Evolutionary conservation across 1,284 basidiomycete genomes (phyloP).

Genomic region (Sanghuangporus weigelae): DNA sequence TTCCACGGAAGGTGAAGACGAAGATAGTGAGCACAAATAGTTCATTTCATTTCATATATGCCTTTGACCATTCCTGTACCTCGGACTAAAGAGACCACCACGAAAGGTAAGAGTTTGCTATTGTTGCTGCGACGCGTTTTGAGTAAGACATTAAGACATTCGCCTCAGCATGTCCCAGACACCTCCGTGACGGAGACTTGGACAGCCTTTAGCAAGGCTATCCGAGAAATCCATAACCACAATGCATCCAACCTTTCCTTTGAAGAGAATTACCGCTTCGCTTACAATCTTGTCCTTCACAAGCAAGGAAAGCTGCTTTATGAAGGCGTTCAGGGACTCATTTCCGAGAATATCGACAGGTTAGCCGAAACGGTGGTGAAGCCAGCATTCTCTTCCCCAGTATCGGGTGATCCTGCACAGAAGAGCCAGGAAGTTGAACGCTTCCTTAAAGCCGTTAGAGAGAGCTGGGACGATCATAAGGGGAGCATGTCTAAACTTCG

Average conservation of each 20-base stretch:
- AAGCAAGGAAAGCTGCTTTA: conserved; percentile 88
- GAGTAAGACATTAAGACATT: too few species aligned
- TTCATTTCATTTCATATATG: neutral
- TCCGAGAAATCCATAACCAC: conserved; percentile 93
- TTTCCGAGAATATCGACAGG: conserved; percentile 78
- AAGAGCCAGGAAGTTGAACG: conserved; percentile 77
- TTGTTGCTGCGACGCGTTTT: neutral
- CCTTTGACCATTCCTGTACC: neutral
- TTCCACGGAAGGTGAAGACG: conserved; percentile 28
- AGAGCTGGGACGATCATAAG: conserved; percentile 93
- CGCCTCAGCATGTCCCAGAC: conserved; percentile 56
- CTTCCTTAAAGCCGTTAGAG: conserved; percentile 77
- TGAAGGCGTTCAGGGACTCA: conserved; percentile 76
- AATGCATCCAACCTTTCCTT: conserved; percentile 91
- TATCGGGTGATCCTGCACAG: conserved; percentile 50
- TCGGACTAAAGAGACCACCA: conserved; percentile 42
- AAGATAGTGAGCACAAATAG: conserved; percentile 37
- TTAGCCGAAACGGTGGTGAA: conserved; percentile 77
- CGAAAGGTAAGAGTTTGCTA: conserved; percentile 38
- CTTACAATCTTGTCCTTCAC: conserved; percentile 89
- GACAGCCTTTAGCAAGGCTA: conserved; percentile 74
- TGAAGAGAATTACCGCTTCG: conserved; percentile 94
- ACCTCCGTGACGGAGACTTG: conserved; percentile 71
- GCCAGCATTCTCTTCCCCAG: conserved; percentile 73
- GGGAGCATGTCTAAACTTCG: conserved; percentile 87